Evolutionary conservation across 257 asterid genomes (phyloP).

Genomic region (Thymus mandschuricus): DNA sequence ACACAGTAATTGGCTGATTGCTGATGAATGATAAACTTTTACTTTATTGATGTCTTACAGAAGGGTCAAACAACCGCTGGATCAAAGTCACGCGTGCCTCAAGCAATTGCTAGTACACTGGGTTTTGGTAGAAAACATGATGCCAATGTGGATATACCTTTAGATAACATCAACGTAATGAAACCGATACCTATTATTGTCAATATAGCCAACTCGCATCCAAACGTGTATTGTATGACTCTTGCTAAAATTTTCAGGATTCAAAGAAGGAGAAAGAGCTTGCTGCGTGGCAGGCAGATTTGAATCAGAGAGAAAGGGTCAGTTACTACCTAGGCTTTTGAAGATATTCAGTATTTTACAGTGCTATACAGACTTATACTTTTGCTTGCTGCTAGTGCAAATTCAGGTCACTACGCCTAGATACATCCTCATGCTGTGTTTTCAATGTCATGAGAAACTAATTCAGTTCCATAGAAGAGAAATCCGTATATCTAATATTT

Average conservation of each 20-base stretch:
- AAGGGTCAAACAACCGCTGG: constrained; percentile 52
- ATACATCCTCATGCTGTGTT: constrained; percentile 1
- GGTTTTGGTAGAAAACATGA: constrained; percentile 94
- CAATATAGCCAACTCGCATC: constrained; percentile 4
- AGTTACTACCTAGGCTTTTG: constrained; percentile 23
- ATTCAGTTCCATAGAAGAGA: constrained; percentile 9
- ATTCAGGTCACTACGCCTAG: neutral
- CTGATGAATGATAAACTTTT: neutral
- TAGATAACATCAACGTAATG: constrained; percentile 74
- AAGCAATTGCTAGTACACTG: constrained; percentile 72
- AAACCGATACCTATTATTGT: constrained; percentile 18
- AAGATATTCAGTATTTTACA: neutral
- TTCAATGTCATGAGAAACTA: neutral
- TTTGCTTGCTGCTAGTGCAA: neutral
- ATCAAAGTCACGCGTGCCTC: constrained; percentile 78
- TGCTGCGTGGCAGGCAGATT: constrained; percentile 84
- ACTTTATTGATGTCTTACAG: constrained; percentile 48
- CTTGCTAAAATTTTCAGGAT: constrained; percentile 54
- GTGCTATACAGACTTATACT: neutral
- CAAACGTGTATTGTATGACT: constrained; percentile 14
- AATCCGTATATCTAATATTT: neutral
- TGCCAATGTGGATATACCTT: constrained; percentile 89
- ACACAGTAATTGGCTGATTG: neutral
- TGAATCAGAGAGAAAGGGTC: constrained; percentile 87
- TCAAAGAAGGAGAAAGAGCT: constrained; percentile 79